These are phyloP conservation scores for Candida caryicola DNA, from an alignment of 805 yeast genomes.

Conservation along the genomic window DNA sequence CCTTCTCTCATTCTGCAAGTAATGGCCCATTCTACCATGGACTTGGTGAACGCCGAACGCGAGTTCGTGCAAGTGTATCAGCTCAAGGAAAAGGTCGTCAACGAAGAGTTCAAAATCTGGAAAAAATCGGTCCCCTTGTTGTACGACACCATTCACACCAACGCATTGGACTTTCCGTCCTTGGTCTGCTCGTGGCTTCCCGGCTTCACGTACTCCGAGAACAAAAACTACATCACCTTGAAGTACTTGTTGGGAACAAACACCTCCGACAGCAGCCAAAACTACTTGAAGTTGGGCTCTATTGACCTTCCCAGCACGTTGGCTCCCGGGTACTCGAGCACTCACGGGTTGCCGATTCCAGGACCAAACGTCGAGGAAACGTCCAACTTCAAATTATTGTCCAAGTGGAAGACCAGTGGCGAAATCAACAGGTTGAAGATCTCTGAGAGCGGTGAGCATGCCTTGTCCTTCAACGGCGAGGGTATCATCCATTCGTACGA, in stretches of 20 bases:
- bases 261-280: constrained; percentile 37
- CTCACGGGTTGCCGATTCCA: constrained; percentile 23
- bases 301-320: constrained; percentile 51
- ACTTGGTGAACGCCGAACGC: constrained; percentile 28
- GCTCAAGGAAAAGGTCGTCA: constrained; percentile 57
- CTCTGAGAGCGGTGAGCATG: constrained; percentile 45
- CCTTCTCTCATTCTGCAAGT: no score
- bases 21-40: constrained; percentile 1
- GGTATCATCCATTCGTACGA: constrained; percentile 51
- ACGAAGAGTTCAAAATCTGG: constrained; percentile 80
- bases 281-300: constrained; percentile 44
- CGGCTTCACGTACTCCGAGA: constrained; percentile 29
- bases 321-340: constrained; percentile 29
- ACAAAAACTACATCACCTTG: constrained; percentile 28
- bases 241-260: constrained; percentile 51
- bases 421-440: constrained; percentile 64
- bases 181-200: constrained; percentile 70
- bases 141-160: constrained; percentile 70
- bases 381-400: constrained; percentile 41
- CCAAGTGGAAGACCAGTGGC: constrained; percentile 60
- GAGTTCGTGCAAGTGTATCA: constrained; percentile 47
- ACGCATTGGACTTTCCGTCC: constrained; percentile 67
- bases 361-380: constrained; percentile 5
- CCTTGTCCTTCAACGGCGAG: constrained; percentile 54
- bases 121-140: constrained; percentile 78